Evolutionary conservation across 2,329 filamentous ascomycete species (phyloP).

Genomic region (Chaetomium olivaceum): DNA sequence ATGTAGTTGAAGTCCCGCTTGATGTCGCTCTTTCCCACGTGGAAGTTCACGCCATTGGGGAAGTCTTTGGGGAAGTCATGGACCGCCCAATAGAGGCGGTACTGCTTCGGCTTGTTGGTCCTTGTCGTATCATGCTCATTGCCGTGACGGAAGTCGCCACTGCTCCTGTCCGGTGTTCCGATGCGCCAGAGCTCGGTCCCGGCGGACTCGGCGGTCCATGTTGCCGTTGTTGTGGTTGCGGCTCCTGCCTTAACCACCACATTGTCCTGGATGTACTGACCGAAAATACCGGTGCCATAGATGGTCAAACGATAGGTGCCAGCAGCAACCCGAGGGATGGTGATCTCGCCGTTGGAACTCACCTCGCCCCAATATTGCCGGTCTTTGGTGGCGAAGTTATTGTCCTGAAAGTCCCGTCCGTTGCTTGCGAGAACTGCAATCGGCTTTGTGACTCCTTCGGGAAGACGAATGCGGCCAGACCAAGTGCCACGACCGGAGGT

Average conservation of each 20-base stretch:
- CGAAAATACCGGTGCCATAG: slow-evolving; percentile 2
- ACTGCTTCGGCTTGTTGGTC: slow-evolving; percentile 1
- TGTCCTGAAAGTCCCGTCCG: slow-evolving; percentile 10
- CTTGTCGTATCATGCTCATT: background rate
- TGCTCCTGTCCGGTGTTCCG: background rate
- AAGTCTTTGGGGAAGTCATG: slow-evolving; percentile 12
- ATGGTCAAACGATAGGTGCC: slow-evolving; percentile 4
- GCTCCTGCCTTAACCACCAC: background rate
- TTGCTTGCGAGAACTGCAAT: slow-evolving; percentile 3
- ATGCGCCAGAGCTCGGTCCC: slow-evolving; percentile 11
- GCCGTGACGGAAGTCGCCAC: slow-evolving; percentile 9
- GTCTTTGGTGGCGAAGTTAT: slow-evolving; percentile 6
- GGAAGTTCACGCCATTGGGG: slow-evolving; percentile 4
- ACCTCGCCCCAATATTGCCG: slow-evolving; percentile 10
- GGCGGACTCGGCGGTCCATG: slow-evolving; percentile 3
- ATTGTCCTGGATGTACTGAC: slow-evolving; percentile 4
- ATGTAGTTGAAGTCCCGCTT: slow-evolving; percentile 12
- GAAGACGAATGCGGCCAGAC: background rate
- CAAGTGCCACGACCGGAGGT: slow-evolving; percentile 1
- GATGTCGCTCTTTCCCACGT: slow-evolving; percentile 1
- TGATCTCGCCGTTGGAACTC: slow-evolving; percentile 1
- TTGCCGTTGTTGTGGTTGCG: slow-evolving; percentile 8
- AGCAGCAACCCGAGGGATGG: slow-evolving; percentile 6
- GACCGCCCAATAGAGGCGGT: slow-evolving; percentile 10
- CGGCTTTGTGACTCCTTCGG: background rate